Conservation (phyloP, 805 yeast genomes). For the Pichia phayaonensis region DNA sequence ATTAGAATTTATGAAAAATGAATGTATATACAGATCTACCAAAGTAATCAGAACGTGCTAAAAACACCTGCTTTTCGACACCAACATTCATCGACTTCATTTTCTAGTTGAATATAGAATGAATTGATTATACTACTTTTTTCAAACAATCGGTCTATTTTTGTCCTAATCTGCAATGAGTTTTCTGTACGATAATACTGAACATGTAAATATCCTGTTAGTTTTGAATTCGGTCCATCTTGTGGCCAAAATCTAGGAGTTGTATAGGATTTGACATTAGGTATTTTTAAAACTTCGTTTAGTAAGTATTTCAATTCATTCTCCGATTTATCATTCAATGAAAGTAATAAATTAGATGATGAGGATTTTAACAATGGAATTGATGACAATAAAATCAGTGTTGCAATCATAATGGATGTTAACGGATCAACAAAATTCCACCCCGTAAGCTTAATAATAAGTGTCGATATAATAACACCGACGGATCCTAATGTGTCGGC, state of each 20-base stretch:
- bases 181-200: conserved; percentile 45
- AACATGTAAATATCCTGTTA: conserved; percentile 78
- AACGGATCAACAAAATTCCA: conserved; percentile 87
- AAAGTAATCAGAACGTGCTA: conserved; percentile 13
- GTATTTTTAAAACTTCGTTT: conserved; percentile 57
- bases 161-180: conserved; percentile 20
- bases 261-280: conserved; percentile 79
- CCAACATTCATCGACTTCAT: conserved; percentile 35
- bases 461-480: conserved; percentile 89
- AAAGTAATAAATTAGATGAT: conserved; percentile 61
- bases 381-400: conserved; percentile 72
- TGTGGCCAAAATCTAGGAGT: conserved; percentile 91
- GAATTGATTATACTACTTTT: conserved; percentile 17
- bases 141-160: conserved; percentile 23
- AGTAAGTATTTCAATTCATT: conserved; percentile 54
- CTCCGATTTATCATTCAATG: conserved; percentile 48
- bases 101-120: conserved; percentile 29
- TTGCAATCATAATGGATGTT: conserved; percentile 82
- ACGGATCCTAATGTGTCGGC: conserved; percentile 97
- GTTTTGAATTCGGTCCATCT: conserved; percentile 27
- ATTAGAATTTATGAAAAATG: too few relatives aligned
- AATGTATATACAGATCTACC: neutral
- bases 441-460: conserved; percentile 56
- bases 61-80: conserved; percentile 27
- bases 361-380: conserved; percentile 79